Conservation (phyloP, 768 basidiomycete species). For the Suillus cothurnatus region DNA sequence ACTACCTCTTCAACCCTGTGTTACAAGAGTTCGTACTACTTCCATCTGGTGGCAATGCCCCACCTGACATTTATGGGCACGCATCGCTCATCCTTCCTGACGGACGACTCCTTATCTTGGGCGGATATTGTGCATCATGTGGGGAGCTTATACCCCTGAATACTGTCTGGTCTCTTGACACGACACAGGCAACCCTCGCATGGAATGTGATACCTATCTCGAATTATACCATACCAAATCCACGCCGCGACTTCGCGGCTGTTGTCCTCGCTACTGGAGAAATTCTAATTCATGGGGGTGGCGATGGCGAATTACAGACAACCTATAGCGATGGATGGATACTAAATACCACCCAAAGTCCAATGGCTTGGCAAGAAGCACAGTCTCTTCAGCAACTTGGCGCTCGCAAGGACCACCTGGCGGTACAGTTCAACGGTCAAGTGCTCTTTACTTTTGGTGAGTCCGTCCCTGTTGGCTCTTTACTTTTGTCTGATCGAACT, state of each 20-base stretch:
- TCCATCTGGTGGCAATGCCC: constrained; percentile 51
- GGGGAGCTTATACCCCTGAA: constrained; percentile 54
- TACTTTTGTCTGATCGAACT: constrained; percentile 8
- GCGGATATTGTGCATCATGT: constrained; percentile 61
- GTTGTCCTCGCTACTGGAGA: constrained; percentile 51
- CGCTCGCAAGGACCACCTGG: constrained; percentile 72
- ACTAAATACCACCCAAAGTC: constrained; percentile 55
- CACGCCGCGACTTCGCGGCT: constrained; percentile 67
- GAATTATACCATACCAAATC: constrained; percentile 45
- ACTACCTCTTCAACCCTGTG: constrained; percentile 61
- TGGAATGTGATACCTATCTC: constrained; percentile 55
- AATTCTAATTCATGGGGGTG: constrained; percentile 80
- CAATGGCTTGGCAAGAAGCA: constrained; percentile 62
- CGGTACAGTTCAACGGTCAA: constrained; percentile 56
- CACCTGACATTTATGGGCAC: constrained; percentile 75
- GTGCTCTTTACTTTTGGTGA: constrained; percentile 81
- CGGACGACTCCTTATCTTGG: constrained; percentile 72
- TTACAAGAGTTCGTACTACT: constrained; percentile 54
- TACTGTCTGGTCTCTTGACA: constrained; percentile 66
- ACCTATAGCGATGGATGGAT: constrained; percentile 73
- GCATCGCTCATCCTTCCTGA: constrained; percentile 67
- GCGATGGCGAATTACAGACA: constrained; percentile 54
- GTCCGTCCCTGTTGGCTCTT: constrained; percentile 25
- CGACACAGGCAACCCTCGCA: constrained; percentile 40
- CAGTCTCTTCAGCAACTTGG: constrained; percentile 59